A percentile compares a stretch with the other conserved stretches of the same genome.
These are phyloP conservation scores for Phytophthora parvispora DNA, from an alignment of 352 stramenopile species.

Conservation along the genomic window DNA sequence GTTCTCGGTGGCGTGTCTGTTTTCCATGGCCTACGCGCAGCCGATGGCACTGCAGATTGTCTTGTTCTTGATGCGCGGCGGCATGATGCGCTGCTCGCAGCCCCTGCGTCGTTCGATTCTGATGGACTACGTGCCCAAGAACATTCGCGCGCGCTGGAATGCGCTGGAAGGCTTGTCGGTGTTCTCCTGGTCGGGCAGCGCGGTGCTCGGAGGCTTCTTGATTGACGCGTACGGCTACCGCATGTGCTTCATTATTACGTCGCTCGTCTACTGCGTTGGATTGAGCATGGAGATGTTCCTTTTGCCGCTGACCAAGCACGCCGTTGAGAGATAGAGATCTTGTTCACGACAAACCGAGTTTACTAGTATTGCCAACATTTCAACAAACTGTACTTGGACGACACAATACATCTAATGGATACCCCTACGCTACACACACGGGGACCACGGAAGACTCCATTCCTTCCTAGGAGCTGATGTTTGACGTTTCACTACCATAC, in stretches of 20 bases:
- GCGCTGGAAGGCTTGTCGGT: conserved; percentile 78
- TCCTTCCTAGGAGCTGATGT: not conserved
- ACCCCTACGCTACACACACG: too few relatives aligned
- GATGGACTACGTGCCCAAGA: conserved; percentile 85
- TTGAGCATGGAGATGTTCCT: conserved; percentile 69
- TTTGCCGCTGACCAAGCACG: conserved; percentile 69
- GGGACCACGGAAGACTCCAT: too few relatives aligned
- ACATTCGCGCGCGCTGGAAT: conserved; percentile 83
- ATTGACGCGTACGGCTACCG: conserved; percentile 86
- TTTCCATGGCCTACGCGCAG: conserved; percentile 70
- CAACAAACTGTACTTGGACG: not conserved
- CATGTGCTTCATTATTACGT: conserved; percentile 86
- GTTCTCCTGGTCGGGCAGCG: conserved; percentile 85
- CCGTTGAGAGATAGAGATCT: conserved; percentile 49
- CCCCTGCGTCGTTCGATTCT: conserved; percentile 79
- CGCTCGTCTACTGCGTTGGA: conserved; percentile 68
- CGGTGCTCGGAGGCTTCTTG: conserved; percentile 80
- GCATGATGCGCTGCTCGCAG: conserved; percentile 89
- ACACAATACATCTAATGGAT: too few relatives aligned
- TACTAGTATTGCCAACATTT: conserved; percentile 6
- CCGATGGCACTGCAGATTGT: conserved; percentile 68
- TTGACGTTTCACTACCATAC: not conserved
- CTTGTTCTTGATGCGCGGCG: conserved; percentile 80
- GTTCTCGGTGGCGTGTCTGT: conserved; percentile 69
- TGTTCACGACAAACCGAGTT: conserved; percentile 11